These are phyloP conservation scores for Talaromyces sp. DNA, from an alignment of 2,329 filamentous ascomycete genomes.

Conservation along the genomic window DNA sequence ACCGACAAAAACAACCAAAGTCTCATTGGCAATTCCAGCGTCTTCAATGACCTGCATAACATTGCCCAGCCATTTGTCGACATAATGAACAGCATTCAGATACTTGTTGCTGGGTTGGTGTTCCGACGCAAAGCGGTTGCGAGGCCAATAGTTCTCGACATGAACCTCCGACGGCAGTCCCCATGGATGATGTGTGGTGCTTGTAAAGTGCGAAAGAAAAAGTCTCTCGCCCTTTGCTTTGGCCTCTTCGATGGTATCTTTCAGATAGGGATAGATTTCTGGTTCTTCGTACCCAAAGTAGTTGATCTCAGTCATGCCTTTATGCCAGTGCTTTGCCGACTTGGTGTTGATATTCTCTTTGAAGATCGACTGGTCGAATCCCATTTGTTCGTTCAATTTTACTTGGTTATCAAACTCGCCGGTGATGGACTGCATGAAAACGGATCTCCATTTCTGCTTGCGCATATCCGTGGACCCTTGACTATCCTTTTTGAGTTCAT, in stretches of 20 bases:
- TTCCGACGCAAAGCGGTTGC: constrained; percentile 24
- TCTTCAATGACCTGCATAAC: constrained; percentile 45
- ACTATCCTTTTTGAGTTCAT: constrained; percentile 25
- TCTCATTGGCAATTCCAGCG: constrained; percentile 46
- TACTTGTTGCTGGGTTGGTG: constrained; percentile 42
- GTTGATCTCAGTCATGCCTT: constrained; percentile 35
- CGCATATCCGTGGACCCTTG: constrained; percentile 21
- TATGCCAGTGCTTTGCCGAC: constrained; percentile 35
- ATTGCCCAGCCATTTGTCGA: constrained; percentile 42
- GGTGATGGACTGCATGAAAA: constrained; percentile 35
- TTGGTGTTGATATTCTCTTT: constrained; percentile 31
- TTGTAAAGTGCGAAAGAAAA: constrained; percentile 36
- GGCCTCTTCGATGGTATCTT: constrained; percentile 35
- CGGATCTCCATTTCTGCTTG: constrained; percentile 31
- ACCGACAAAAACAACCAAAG: constrained; percentile 46
- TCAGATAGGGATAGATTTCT: constrained; percentile 39
- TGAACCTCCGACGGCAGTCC: constrained; percentile 34
- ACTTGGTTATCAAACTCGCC: constrained; percentile 32
- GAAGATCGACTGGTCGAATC: constrained; percentile 34
- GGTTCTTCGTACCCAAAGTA: constrained; percentile 47
- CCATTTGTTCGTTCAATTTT: constrained; percentile 35
- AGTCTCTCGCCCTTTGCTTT: constrained; percentile 29
- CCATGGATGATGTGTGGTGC: constrained; percentile 46
- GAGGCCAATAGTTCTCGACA: constrained; percentile 29
- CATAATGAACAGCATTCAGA: constrained; percentile 44